Evolutionary conservation across 2,329 filamentous ascomycete genomes (phyloP), one percentile per base, ranked within the genome.

Genomic region (Apiospora pterosperma): DNA sequence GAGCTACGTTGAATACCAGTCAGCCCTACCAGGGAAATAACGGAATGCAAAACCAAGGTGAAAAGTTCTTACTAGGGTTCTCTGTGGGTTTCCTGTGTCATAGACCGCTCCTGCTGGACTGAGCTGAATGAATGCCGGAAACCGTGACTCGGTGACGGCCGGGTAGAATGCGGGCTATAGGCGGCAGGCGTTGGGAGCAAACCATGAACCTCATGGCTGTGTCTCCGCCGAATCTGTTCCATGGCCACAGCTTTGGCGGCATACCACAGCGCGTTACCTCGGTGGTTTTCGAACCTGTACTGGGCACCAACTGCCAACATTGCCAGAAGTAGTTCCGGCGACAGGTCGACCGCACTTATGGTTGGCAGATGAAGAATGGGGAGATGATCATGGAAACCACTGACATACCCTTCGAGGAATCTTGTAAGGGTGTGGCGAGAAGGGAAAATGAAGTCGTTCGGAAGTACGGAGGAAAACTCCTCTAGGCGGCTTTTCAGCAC

Each of bases 321-420:
- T 0, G 89, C 89, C 34, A 93, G 77, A 5, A 91, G 78, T 4
- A 92, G 78, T 73, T 92, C 90, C 0, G 89, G 85, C 0, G 88
- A 86, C n/a, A 87, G 82, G n/a, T 88, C 85, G 8, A 84, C 84
- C 0, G 88, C 84, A 1, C 82, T 81, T 59, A 92, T 80, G 0
- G 89, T 92, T 0, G 90, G 87, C 5, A 91, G 77, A 72, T 93
- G 90, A 34, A 92, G 78, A 66, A 92, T 83, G 0, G 84, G 84
- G 0, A 85, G 72, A 66, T 85, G 81, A 62, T 85, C 82, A 63
- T 86, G 83, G 65, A 92, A 91, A 0, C 89, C 89, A 65, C 84
- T 86, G 62, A 91, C 85, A 69, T 91, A 92, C 1, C 89, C 89
- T 65, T 90, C 88, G 36, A 92, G 76, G 67, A 92, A 92, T 38